phyloP scores from a whole-genome alignment of 73 alveolate species.

The Paramecium caudatum region DNA sequence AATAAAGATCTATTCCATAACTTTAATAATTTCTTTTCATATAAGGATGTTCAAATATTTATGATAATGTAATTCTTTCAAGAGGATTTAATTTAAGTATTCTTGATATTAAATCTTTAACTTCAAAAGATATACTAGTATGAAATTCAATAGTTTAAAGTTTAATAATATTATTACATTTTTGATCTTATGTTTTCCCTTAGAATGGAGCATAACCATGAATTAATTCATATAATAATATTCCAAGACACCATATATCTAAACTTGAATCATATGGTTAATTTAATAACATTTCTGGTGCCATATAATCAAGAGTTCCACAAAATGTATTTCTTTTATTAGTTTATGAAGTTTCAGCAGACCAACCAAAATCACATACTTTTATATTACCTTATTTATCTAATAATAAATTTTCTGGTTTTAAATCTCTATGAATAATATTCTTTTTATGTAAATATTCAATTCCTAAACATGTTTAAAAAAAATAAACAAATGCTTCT shows the following conservation, averaged over 20 bases:
- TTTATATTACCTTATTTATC: conserved; percentile 79
- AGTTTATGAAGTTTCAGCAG: conserved; percentile 75
- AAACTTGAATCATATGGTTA: conserved; percentile 88
- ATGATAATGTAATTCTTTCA: conserved; percentile 2
- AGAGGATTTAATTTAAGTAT: conserved; percentile 39
- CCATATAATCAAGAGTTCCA: conserved; percentile 99
- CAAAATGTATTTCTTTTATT: conserved; percentile 94
- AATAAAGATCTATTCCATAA: conserved; percentile 40
- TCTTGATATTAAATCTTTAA: not conserved
- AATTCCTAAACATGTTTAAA: conserved; percentile 80
- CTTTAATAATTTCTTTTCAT: conserved; percentile 16
- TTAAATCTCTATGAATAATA: conserved; percentile 80
- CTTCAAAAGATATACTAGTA: conserved; percentile 1
- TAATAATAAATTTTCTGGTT: conserved; percentile 75
- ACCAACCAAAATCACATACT: conserved; percentile 98
- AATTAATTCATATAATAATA: conserved; percentile 91
- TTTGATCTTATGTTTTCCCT: conserved; percentile 70
- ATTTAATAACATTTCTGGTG: conserved; percentile 97
- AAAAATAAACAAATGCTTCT: conserved; percentile 76
- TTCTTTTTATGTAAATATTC: conserved; percentile 77
- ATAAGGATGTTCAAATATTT: conserved; percentile 43
- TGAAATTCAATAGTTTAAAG: not conserved
- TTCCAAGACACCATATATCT: conserved; percentile 97
- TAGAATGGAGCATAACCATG: conserved; percentile 95
- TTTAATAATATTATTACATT: not conserved